Percentiles rank a stretch among this genome's conserved stretches.
phyloP scores from a whole-genome alignment of 768 basidiomycete species.

The Fistulinella prunicolor region DNA sequence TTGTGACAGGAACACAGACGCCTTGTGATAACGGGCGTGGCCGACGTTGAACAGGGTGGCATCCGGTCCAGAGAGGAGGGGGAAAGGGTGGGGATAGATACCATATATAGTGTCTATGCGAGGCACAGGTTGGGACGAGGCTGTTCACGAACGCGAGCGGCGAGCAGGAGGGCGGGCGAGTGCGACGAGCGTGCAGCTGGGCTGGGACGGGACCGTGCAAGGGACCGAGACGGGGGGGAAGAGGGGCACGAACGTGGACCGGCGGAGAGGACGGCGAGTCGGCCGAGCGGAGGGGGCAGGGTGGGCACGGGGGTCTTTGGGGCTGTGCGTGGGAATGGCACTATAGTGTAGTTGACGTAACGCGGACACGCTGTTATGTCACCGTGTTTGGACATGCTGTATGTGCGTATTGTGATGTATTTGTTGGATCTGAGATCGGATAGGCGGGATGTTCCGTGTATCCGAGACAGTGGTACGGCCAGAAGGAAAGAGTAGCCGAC shows the following conservation, averaged over 20 bases:
- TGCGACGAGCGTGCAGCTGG: no score
- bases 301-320: conserved; percentile 9
- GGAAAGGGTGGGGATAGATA: not conserved
- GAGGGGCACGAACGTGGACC: conserved; percentile 3
- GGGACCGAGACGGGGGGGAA: conserved; percentile 6
- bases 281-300: no score
- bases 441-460: conserved; percentile 32
- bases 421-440: conserved; percentile 28
- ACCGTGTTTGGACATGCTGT: conserved; percentile 19
- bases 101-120: no score
- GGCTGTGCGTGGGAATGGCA: conserved; percentile 32
- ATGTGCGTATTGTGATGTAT: conserved; percentile 10
- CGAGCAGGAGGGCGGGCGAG: no score
- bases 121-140: no score
- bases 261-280: no score
- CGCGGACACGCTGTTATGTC: conserved; percentile 31
- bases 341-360: conserved; percentile 26
- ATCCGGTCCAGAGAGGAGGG: no score
- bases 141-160: no score
- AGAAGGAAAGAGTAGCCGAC: conserved; percentile 38
- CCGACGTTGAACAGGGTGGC: no score
- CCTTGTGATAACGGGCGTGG: no score
- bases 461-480: conserved; percentile 33
- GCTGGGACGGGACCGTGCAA: not conserved
- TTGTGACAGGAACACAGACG: no score